A percentile compares a stretch with the other conserved stretches of the same genome.
Evolutionary conservation across 192 early-diverging fungal species (phyloP).

Genomic region (Mortierella antarctica): DNA sequence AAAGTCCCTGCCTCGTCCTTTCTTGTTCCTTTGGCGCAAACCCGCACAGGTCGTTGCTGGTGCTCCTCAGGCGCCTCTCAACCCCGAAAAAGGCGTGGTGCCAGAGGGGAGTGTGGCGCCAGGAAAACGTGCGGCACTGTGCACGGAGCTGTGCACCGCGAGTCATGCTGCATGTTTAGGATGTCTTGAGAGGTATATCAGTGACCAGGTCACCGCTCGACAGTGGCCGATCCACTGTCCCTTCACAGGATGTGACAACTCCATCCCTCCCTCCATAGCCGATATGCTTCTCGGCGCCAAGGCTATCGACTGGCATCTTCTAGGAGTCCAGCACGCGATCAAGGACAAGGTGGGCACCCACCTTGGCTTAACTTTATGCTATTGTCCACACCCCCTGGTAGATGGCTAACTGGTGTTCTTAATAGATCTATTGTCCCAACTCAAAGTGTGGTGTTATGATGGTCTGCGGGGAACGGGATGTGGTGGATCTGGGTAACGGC

Average conservation of each 20-base stretch:
- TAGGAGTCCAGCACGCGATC: conserved; percentile 28
- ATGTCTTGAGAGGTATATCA: conserved; percentile 21
- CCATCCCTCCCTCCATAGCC: neutral
- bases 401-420: neutral
- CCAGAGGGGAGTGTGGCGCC: too few species aligned
- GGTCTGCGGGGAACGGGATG: too few species aligned
- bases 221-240: conserved; percentile 35
- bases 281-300: conserved; percentile 13
- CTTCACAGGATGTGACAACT: neutral
- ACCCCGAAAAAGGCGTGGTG: too few species aligned
- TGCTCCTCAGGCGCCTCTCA: too few species aligned
- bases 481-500: neutral
- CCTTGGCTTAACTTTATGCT: neutral
- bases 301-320: conserved; percentile 14
- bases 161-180: conserved; percentile 15
- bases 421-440: conserved; percentile 32
- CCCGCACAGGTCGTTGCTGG: too few species aligned
- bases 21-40: too few species aligned
- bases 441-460: neutral
- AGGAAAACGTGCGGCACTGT: too few species aligned
- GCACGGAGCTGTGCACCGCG: neutral
- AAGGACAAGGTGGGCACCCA: conserved; percentile 14
- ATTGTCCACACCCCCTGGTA: neutral
- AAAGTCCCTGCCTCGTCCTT: too few species aligned
- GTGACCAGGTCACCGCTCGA: neutral